These are phyloP conservation scores for Yamadazyma conglobata DNA, from an alignment of 1,139 yeast genomes.

Conservation along the genomic window DNA sequence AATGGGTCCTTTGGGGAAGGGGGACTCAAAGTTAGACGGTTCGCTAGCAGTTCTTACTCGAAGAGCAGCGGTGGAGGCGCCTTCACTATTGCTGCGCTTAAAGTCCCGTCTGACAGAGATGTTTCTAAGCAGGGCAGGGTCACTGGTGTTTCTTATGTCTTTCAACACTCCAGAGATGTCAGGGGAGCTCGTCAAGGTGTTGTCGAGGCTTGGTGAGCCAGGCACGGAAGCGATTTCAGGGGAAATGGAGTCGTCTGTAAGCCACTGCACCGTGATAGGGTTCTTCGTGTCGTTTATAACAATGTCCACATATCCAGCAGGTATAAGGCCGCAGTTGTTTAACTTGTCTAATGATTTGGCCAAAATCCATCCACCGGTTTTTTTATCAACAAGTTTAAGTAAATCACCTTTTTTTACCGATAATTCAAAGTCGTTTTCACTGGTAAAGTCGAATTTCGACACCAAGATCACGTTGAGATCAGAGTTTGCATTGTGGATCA, in stretches of 20 bases:
- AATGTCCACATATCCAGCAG: constrained; percentile 44
- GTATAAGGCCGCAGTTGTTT: constrained; percentile 36
- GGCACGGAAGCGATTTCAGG: background rate
- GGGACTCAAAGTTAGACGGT: constrained; percentile 1
- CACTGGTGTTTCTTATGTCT: constrained; percentile 1
- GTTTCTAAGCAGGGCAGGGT: constrained; percentile 10
- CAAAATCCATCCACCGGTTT: constrained; percentile 42
- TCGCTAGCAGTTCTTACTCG: constrained; percentile 4
- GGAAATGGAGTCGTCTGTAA: constrained; percentile 19
- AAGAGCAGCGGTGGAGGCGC: background rate
- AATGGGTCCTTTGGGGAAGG: background rate
- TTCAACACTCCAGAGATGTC: too few species aligned
- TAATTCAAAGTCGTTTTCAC: constrained; percentile 34
- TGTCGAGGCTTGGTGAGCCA: too few species aligned
- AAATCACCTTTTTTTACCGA: constrained; percentile 38
- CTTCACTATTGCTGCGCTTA: constrained; percentile 4
- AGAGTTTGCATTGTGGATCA: constrained; percentile 10
- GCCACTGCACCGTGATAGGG: constrained; percentile 39
- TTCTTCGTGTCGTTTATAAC: constrained; percentile 39
- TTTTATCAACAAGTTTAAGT: constrained; percentile 35
- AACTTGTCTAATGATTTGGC: constrained; percentile 42
- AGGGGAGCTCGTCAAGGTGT: too few species aligned
- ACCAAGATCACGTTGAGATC: constrained; percentile 34
- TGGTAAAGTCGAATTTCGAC: constrained; percentile 32
- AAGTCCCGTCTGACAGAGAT: too few species aligned